phyloP scores from a whole-genome alignment of 2,329 filamentous ascomycete genomes.

The Karstenula rhodostoma region DNA sequence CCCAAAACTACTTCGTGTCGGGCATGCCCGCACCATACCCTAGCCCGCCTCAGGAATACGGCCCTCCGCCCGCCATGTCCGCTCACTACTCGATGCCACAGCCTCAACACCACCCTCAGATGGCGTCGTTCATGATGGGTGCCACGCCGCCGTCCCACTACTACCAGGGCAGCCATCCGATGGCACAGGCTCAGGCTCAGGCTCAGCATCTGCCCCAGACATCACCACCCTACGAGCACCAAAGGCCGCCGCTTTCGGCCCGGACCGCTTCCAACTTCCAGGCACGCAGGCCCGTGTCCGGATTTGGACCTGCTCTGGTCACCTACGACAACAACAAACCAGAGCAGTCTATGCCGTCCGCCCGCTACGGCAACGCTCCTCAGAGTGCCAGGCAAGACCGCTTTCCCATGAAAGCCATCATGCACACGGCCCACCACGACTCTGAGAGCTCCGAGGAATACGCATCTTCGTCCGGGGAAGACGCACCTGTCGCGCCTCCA shows the following conservation, averaged over 20 bases:
- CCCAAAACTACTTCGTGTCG: constrained; percentile 27
- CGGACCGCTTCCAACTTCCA: constrained; percentile 34
- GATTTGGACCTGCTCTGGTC: constrained; percentile 29
- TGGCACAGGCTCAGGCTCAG: constrained; percentile 3
- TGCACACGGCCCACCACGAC: constrained; percentile 17
- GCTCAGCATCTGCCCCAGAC: constrained; percentile 22
- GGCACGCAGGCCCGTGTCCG: constrained; percentile 25
- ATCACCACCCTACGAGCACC: constrained; percentile 31
- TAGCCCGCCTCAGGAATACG: constrained; percentile 35
- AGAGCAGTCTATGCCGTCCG: constrained; percentile 35
- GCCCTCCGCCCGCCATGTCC: constrained; percentile 44
- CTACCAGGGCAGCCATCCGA: constrained; percentile 24
- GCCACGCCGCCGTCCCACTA: constrained; percentile 25
- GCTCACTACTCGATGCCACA: constrained; percentile 33
- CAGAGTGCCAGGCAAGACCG: constrained; percentile 23
- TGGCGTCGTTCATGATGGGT: constrained; percentile 25
- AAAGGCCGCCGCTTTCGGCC: constrained; percentile 31
- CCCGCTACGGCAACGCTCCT: constrained; percentile 32
- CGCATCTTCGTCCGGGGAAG: constrained; percentile 27
- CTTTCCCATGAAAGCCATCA: constrained; percentile 10
- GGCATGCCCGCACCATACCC: constrained; percentile 35
- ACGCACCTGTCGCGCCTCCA: constrained; percentile 17
- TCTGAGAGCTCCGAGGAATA: constrained; percentile 24
- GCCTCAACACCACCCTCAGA: constrained; percentile 22
- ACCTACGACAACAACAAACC: constrained; percentile 33